Evolutionary conservation across 345 rosid genomes (phyloP).

Genomic region (Odontarrhena argentea): DNA sequence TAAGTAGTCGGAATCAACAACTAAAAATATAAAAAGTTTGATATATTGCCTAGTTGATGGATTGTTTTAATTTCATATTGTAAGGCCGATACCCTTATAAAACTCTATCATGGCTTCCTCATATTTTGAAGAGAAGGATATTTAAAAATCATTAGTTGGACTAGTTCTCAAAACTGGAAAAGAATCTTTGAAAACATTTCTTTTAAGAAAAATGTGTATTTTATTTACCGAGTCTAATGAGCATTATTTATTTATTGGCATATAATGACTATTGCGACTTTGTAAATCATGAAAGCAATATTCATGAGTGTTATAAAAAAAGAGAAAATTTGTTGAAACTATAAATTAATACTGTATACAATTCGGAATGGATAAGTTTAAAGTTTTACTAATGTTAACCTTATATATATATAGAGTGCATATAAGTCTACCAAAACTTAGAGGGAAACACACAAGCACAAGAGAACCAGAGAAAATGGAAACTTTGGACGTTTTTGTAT

Average conservation of each 20-base stretch:
- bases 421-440: constrained; percentile 2
- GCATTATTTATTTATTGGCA: background rate
- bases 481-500: background rate
- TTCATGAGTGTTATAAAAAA: background rate
- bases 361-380: background rate
- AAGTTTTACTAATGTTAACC: background rate
- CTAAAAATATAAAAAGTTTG: background rate
- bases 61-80: background rate
- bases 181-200: background rate
- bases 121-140: background rate
- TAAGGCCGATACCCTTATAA: background rate
- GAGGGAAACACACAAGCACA: constrained; percentile 1
- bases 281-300: background rate
- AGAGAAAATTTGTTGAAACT: background rate
- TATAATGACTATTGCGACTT: background rate
- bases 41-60: background rate
- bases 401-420: constrained; percentile 8
- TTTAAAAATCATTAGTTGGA: background rate
- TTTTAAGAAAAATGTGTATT: background rate
- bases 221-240: background rate
- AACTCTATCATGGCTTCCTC: constrained; percentile 5
- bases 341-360: background rate
- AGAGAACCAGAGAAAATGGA: constrained; percentile 23
- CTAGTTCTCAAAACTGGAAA: background rate
- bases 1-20: background rate